A percentile compares a stretch with the other conserved stretches of the same genome.
Evolutionary conservation across 2,329 filamentous ascomycete genomes (phyloP).

Genomic region (Ampelomyces quisqualis): DNA sequence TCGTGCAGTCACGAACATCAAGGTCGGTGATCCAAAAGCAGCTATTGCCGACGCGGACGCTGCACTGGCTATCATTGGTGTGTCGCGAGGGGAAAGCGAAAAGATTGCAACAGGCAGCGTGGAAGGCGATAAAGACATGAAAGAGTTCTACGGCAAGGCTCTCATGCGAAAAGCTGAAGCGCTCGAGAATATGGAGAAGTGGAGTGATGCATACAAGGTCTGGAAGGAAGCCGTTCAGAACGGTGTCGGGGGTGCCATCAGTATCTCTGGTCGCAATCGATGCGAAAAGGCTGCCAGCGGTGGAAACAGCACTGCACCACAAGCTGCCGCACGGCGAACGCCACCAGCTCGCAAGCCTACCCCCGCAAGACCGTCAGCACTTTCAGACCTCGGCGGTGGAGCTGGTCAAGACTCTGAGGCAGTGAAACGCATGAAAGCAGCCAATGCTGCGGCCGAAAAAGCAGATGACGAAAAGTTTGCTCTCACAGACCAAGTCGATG

Average conservation of each 20-base stretch:
- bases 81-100: conserved; percentile 76
- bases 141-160: conserved; percentile 89
- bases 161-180: conserved; percentile 94
- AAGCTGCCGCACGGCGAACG: conserved; percentile 24
- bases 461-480: conserved; percentile 93
- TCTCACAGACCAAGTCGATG: conserved; percentile 81
- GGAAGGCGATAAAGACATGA: conserved; percentile 74
- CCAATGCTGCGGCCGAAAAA: conserved; percentile 80
- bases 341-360: conserved; percentile 31
- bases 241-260: conserved; percentile 80
- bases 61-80: conserved; percentile 77
- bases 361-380: conserved; percentile 44
- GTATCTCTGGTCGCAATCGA: conserved; percentile 80
- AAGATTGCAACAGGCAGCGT: conserved; percentile 66
- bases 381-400: conserved; percentile 43
- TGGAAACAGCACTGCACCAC: conserved; percentile 18
- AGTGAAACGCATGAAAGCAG: conserved; percentile 76
- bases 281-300: conserved; percentile 78
- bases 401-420: conserved; percentile 65
- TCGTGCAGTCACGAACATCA: conserved; percentile 83
- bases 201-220: conserved; percentile 75
- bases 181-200: conserved; percentile 92
- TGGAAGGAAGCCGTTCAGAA: conserved; percentile 84
- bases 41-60: conserved; percentile 82
- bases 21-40: conserved; percentile 86